These are phyloP conservation scores for Parascedosporium putredinis DNA, from an alignment of 2,329 filamentous ascomycete species.

Conservation along the genomic window DNA sequence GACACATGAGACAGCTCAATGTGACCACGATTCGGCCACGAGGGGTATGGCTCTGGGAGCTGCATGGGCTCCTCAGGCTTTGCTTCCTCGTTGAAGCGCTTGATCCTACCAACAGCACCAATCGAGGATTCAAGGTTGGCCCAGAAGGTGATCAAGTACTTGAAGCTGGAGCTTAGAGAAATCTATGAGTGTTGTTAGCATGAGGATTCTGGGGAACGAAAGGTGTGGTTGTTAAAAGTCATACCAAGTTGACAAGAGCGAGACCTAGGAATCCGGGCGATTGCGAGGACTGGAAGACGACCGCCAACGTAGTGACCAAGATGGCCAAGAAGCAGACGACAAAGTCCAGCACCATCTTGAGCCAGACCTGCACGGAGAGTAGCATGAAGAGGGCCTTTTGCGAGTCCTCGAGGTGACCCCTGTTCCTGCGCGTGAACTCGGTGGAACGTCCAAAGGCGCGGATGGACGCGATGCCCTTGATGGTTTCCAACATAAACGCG, in stretches of 20 bases:
- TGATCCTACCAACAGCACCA: constrained; percentile 18
- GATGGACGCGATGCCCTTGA: constrained; percentile 43
- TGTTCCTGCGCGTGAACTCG: constrained; percentile 27
- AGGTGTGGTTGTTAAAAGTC: no score
- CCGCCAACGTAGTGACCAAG: constrained; percentile 28
- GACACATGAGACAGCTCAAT: constrained; percentile 22
- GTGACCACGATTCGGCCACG: constrained; percentile 21
- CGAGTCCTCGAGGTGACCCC: constrained; percentile 32
- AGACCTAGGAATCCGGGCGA: constrained; percentile 28
- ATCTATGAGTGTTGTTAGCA: not conserved
- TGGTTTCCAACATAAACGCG: constrained; percentile 43
- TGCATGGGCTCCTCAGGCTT: constrained; percentile 14
- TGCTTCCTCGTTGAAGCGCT: constrained; percentile 17
- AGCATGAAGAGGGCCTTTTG: constrained; percentile 49
- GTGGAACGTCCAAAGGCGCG: constrained; percentile 44
- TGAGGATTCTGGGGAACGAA: not conserved
- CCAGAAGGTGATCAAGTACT: constrained; percentile 21
- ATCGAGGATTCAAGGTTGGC: constrained; percentile 20
- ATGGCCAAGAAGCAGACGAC: constrained; percentile 37
- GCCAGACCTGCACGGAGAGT: constrained; percentile 47
- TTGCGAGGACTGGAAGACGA: constrained; percentile 32
- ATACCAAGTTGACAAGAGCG: constrained; percentile 26
- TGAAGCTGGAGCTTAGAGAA: constrained; percentile 19
- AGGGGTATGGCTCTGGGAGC: not conserved
- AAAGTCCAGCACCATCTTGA: constrained; percentile 38